Percentiles rank a stretch among this genome's conserved stretches.
These are phyloP conservation scores for Hyphopichia wangnamkhiaoensis DNA, from an alignment of 1,139 yeast genomes.

Conservation along the genomic window DNA sequence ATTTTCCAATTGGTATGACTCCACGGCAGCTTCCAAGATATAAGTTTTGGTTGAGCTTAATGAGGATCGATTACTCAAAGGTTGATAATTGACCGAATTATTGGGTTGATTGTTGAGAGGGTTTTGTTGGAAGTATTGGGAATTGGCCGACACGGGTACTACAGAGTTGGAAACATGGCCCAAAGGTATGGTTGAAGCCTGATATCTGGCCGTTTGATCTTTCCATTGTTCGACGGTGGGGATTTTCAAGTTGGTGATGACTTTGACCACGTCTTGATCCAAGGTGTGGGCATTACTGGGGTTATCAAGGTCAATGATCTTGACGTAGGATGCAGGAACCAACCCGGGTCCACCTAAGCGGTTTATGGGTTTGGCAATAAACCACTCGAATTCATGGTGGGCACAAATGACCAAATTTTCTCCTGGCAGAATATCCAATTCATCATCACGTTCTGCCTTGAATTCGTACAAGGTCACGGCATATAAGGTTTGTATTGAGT, in stretches of 20 bases:
- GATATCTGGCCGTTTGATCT: slow-evolving; percentile 83
- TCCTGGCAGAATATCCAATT: slow-evolving; percentile 78
- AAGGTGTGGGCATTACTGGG: slow-evolving; percentile 31
- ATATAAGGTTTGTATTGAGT: slow-evolving; percentile 40
- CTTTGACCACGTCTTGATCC: slow-evolving; percentile 30
- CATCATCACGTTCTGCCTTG: slow-evolving; percentile 87
- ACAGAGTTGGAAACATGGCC: slow-evolving; percentile 46
- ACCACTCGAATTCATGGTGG: slow-evolving; percentile 96
- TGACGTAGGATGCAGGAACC: slow-evolving; percentile 89
- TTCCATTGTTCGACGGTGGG: slow-evolving; percentile 98
- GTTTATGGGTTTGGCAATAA: slow-evolving; percentile 94
- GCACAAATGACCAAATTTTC: slow-evolving; percentile 93
- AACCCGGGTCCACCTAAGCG: slow-evolving; percentile 96
- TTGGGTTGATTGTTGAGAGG: slow-evolving; percentile 8
- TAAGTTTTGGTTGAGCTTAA: slow-evolving; percentile 34
- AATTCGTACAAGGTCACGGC: slow-evolving; percentile 71
- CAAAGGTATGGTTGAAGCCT: slow-evolving; percentile 84
- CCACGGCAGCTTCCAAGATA: slow-evolving; percentile 69
- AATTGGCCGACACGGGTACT: slow-evolving; percentile 31
- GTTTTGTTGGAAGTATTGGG: slow-evolving; percentile 41
- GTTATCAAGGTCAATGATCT: slow-evolving; percentile 71
- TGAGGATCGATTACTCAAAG: slow-evolving; percentile 33
- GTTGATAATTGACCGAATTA: too few relatives aligned
- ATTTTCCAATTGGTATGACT: slow-evolving; percentile 76
- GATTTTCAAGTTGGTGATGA: slow-evolving; percentile 61